Evolutionary conservation across 1,284 basidiomycete genomes (phyloP).

Genomic region (Abortiporus biennis): DNA sequence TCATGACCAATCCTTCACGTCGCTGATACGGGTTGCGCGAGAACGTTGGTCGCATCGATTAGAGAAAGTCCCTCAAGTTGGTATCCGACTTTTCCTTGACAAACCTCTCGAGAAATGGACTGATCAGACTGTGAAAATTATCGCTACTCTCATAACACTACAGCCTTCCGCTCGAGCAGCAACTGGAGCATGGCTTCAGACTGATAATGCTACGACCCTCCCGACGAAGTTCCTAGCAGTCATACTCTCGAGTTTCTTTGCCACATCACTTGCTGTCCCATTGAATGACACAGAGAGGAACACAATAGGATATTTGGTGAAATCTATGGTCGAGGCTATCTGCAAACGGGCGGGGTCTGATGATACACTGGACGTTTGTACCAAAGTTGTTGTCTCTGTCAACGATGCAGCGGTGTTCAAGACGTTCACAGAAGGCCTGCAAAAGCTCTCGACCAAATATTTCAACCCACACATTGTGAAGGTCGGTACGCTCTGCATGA

Average conservation of each 20-base stretch:
- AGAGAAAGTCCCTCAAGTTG: constrained; percentile 10
- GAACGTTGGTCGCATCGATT: not conserved
- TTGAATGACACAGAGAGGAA: too few species aligned
- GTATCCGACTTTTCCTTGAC: constrained; percentile 31
- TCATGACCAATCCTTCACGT: too few species aligned
- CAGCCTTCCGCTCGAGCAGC: constrained; percentile 14
- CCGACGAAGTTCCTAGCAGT: not conserved
- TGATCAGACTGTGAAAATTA: constrained; percentile 30
- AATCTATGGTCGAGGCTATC: constrained; percentile 32
- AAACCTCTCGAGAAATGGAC: constrained; percentile 33
- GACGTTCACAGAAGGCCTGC: not conserved
- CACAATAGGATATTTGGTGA: constrained; percentile 29
- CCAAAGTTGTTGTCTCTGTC: too few species aligned
- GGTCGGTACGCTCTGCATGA: too few species aligned
- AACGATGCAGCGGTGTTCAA: too few species aligned
- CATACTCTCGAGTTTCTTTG: constrained; percentile 9
- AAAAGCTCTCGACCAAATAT: not conserved
- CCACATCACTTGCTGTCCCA: constrained; percentile 11
- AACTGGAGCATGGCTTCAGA: constrained; percentile 27
- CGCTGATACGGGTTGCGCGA: too few species aligned
- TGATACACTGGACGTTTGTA: too few species aligned
- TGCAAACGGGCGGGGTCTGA: too few species aligned
- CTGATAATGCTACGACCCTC: too few species aligned
- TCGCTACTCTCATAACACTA: constrained; percentile 38
- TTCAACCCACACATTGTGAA: too few species aligned